phyloP scores from a whole-genome alignment of 495 filamentous ascomycete species.

The Astrothelium macrocarpum region DNA sequence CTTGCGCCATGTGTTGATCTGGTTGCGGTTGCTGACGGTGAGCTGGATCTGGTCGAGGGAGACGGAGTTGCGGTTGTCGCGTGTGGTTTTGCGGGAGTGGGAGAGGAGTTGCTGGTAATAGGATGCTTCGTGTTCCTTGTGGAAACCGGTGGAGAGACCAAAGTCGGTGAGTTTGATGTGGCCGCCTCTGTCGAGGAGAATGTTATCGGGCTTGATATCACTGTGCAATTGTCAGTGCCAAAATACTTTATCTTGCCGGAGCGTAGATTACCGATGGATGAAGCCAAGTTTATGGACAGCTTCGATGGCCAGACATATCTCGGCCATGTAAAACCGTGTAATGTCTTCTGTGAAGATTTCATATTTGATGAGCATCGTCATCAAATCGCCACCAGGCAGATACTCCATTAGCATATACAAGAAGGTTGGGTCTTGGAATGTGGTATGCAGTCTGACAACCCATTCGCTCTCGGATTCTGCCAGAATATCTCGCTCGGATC shows the following conservation, averaged over 20 bases:
- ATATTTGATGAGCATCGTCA: slow-evolving; percentile 99
- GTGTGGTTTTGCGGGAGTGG: slow-evolving; percentile 50
- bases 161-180: slow-evolving; percentile 99
- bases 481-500: slow-evolving; percentile 92
- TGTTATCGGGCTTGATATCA: slow-evolving; percentile 99
- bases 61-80: slow-evolving; percentile 76
- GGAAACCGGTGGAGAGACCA: slow-evolving; percentile 93
- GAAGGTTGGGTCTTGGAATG: slow-evolving; percentile 92
- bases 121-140: slow-evolving; percentile 92
- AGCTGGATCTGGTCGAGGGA: slow-evolving; percentile 96
- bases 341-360: slow-evolving; percentile 99
- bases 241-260: not conserved
- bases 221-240: slow-evolving; percentile 36
- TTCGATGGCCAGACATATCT: slow-evolving; percentile 94
- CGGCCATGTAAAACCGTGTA: slow-evolving; percentile 98
- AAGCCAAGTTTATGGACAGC: slow-evolving; percentile 96
- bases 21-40: slow-evolving; percentile 90
- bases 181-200: slow-evolving; percentile 85
- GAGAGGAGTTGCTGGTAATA: slow-evolving; percentile 95
- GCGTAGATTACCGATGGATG: slow-evolving; percentile 75
- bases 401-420: slow-evolving; percentile 99
- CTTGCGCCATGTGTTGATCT: slow-evolving; percentile 98
- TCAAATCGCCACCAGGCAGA: slow-evolving; percentile 92
- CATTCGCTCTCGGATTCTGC: slow-evolving; percentile 98
- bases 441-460: slow-evolving; percentile 96